phyloP scores from a whole-genome alignment of 2,329 filamentous ascomycete genomes.

The Ophiostoma piceae region DNA sequence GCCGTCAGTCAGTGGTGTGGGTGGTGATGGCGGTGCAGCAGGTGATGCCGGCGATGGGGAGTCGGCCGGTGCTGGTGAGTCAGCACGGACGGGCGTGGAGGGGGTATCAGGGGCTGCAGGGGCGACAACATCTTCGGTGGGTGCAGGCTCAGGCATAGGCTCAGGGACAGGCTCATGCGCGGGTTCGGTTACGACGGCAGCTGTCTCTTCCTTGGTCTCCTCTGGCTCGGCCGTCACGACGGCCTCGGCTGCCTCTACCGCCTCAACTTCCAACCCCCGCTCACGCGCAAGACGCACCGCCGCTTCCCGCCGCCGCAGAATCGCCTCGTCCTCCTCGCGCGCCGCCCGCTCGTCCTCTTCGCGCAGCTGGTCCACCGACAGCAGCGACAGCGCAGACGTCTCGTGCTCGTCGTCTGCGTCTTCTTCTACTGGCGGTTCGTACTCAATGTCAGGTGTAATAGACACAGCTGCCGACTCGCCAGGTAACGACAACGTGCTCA shows the following conservation, averaged over 20 bases:
- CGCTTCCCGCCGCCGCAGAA: constrained; percentile 49
- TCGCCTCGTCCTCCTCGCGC: constrained; percentile 48
- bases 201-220: neutral
- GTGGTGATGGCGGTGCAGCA: neutral
- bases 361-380: constrained; percentile 49
- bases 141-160: too few relatives aligned
- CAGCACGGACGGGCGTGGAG: neutral
- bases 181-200: too few relatives aligned
- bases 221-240: neutral
- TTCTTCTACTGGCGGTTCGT: neutral
- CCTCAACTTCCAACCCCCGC: constrained; percentile 40
- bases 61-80: neutral
- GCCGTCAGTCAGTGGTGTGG: neutral
- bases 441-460: neutral
- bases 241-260: neutral
- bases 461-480: neutral
- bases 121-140: too few relatives aligned
- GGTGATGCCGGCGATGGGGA: neutral
- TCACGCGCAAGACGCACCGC: constrained; percentile 48
- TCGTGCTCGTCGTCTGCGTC: constrained; percentile 34
- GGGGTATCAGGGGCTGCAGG: neutral
- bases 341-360: constrained; percentile 49
- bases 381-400: constrained; percentile 34
- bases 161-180: neutral
- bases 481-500: constrained; percentile 26